Evolutionary conservation across 2,329 filamentous ascomycete species (phyloP), one percentile per base, ranked within the genome.

Genomic region (Cephalotrichum gorgonifer): DNA sequence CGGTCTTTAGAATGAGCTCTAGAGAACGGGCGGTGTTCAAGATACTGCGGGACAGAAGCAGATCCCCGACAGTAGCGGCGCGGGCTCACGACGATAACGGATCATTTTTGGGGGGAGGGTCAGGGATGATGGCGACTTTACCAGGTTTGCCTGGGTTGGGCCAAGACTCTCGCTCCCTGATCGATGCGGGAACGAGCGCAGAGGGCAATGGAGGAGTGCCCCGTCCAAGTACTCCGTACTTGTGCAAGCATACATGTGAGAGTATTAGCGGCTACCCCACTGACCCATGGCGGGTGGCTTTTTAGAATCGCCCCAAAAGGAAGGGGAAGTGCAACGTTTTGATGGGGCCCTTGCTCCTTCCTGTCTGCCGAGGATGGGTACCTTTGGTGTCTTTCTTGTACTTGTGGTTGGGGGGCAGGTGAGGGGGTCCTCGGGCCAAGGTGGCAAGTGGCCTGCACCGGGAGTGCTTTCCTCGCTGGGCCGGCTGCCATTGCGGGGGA

Each of bases 281-380:
- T 12, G 15, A 31, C 30, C 30, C 30, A 14, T 31, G 30, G 30
- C 30, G 11, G 30, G 30, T 20, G 35, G 20, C n/a, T 39, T 39
- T 20, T 22, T 39, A 39, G 17, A 22, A 9, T 6, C 35, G 22
- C 35, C 35, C 35, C 35, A 20, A 39, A n/a, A n/a, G n/a, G n/a
- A n/a, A n/a, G n/a, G n/a, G n/a, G n/a, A n/a, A 20, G 35, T 39
- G 35, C n/a, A 39, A 39, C 35, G 35, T 39, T 39, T 22, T 5
- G 35, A 9, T 47, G 23, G 44, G 27, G 44, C 7, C 25, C 45
- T 39, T 38, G 20, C 45, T 26, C 26, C 11, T 28, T 39, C 45
- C 9, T 41, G 45, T 47, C 45, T 47, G 33, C 45, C 45, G 45
- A 47, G 44, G n/a, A 26, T 7, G 38, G 12, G n/a, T 39, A 22